Percentiles rank a stretch among this genome's conserved stretches.
phyloP scores from a whole-genome alignment of 108 stramenopile species.

The Pseudonitzschia multiseries region DNA sequence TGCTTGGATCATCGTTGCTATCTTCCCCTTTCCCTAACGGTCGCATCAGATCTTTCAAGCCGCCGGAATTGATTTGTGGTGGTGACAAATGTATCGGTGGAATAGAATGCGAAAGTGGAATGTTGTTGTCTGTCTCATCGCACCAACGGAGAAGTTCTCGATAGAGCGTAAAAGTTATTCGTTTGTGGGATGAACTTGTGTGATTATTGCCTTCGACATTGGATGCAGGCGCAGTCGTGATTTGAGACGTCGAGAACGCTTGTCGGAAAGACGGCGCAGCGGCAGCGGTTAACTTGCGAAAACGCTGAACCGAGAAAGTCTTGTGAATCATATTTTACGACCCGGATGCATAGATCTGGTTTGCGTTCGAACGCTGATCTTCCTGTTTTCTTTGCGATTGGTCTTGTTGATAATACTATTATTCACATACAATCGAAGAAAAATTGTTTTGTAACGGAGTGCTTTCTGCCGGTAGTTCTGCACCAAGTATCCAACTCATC shows the following conservation, averaged over 20 bases:
- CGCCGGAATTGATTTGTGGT: conserved; percentile 50
- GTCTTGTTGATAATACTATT: no score
- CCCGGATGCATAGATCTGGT: no score
- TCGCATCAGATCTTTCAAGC: conserved; percentile 23
- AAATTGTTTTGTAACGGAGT: no score
- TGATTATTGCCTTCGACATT: not conserved
- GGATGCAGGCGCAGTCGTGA: not conserved
- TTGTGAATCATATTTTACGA: not conserved
- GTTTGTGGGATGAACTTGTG: conserved; percentile 5
- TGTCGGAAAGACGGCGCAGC: not conserved
- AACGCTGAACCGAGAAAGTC: not conserved
- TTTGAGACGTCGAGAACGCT: not conserved
- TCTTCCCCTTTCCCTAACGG: not conserved
- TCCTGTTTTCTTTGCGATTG: no score
- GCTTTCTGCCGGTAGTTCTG: no score
- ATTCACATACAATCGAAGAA: no score
- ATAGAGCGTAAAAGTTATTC: conserved; percentile 61
- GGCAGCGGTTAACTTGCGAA: not conserved
- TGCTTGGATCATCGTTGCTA: not conserved
- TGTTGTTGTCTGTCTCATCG: conserved; percentile 38
- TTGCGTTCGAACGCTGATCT: no score
- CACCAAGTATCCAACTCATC: no score
- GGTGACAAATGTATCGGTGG: conserved; percentile 66
- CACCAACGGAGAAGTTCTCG: conserved; percentile 74
- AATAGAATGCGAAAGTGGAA: conserved; percentile 57